These are phyloP conservation scores for Annulohypoxylon maeteangense DNA, from an alignment of 495 filamentous ascomycete genomes.

Conservation along the genomic window DNA sequence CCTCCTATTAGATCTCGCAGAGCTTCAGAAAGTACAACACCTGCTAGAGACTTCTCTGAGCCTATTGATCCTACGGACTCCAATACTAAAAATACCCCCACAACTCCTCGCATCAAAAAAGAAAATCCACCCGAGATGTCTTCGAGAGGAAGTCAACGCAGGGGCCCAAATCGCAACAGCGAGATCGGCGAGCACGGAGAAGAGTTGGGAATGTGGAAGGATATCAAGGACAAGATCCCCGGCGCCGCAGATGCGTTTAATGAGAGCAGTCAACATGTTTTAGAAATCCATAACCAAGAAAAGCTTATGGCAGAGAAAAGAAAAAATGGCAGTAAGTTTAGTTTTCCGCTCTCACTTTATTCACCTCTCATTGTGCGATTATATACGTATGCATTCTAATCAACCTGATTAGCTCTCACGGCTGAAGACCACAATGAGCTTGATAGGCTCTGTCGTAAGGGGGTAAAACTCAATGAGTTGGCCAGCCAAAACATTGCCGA, in stretches of 20 bases:
- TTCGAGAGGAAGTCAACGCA: conserved; percentile 56
- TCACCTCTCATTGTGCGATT: background rate
- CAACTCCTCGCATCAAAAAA: background rate
- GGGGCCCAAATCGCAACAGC: conserved; percentile 61
- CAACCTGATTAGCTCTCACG: conserved; percentile 26
- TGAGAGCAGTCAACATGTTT: conserved; percentile 52
- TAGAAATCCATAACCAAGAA: conserved; percentile 55
- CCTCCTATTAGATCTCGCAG: conserved; percentile 9
- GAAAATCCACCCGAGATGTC: conserved; percentile 49
- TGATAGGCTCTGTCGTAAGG: conserved; percentile 53
- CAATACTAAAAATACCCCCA: background rate
- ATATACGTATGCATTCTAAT: background rate
- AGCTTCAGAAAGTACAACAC: background rate
- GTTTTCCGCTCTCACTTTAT: background rate
- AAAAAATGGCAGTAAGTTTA: conserved; percentile 42
- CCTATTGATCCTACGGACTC: background rate
- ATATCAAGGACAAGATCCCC: conserved; percentile 57
- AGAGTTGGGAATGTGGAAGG: conserved; percentile 58
- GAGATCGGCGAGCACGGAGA: conserved; percentile 59
- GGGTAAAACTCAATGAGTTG: conserved; percentile 55
- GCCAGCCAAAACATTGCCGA: conserved; percentile 51
- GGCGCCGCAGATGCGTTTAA: conserved; percentile 54
- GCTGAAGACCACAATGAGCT: conserved; percentile 50
- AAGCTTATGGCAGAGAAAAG: conserved; percentile 56
- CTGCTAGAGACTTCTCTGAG: background rate